These are phyloP conservation scores for Leptoxyphium fumago DNA, from an alignment of 2,329 filamentous ascomycete genomes.

Conservation along the genomic window DNA sequence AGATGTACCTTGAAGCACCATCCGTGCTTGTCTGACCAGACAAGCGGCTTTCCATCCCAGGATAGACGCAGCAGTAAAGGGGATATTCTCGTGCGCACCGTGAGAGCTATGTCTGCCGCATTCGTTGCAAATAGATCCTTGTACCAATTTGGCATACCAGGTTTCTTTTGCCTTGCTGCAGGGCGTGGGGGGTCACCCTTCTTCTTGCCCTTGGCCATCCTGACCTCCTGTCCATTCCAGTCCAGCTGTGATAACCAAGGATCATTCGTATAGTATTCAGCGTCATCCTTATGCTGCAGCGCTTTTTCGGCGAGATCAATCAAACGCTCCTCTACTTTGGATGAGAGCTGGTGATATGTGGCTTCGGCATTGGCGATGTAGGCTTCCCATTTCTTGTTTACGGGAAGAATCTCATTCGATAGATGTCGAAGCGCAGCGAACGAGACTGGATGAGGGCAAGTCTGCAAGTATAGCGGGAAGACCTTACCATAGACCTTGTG, in stretches of 20 bases:
- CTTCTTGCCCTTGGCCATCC: constrained; percentile 81
- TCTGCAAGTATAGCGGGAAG: constrained; percentile 75
- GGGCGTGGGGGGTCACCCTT: constrained; percentile 67
- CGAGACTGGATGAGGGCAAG: constrained; percentile 92
- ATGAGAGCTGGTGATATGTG: constrained; percentile 63
- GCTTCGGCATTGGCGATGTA: constrained; percentile 76
- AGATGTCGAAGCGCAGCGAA: constrained; percentile 87
- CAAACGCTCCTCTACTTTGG: constrained; percentile 65
- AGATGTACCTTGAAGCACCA: constrained; percentile 77
- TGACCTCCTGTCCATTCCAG: constrained; percentile 87
- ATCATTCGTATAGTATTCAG: constrained; percentile 58
- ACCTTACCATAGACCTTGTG: constrained; percentile 90
- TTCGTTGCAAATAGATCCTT: constrained; percentile 69
- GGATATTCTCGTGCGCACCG: constrained; percentile 75
- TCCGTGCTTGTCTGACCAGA: constrained; percentile 86
- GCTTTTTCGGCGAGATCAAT: constrained; percentile 62
- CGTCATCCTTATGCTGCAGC: constrained; percentile 53
- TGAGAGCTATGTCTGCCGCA: constrained; percentile 55
- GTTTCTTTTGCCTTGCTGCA: constrained; percentile 74
- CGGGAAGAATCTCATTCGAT: constrained; percentile 82
- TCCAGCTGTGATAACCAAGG: constrained; percentile 89
- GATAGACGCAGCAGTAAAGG: constrained; percentile 68
- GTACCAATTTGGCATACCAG: constrained; percentile 92
- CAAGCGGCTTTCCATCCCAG: constrained; percentile 79
- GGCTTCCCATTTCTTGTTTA: constrained; percentile 73